These are phyloP conservation scores for Ettlia oleoabundans DNA, from an alignment of 139 green algal species.

Conservation along the genomic window DNA sequence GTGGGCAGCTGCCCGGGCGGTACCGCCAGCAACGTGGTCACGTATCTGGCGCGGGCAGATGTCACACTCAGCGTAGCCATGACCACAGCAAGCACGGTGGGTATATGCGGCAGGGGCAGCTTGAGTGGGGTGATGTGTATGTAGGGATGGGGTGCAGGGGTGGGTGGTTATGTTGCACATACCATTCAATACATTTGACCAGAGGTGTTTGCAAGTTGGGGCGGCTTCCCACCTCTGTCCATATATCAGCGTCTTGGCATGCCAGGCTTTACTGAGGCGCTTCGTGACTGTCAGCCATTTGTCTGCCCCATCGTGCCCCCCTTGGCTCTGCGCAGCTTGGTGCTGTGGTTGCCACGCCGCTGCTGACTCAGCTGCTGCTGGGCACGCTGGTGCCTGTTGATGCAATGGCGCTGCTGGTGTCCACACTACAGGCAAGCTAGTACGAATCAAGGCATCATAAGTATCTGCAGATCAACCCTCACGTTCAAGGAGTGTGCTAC, in stretches of 20 bases:
- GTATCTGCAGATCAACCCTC: no score
- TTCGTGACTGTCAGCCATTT: background rate
- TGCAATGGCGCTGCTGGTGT: slow-evolving; percentile 64
- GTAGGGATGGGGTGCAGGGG: no score
- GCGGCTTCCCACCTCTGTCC: no score
- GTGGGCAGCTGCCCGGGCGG: slow-evolving; percentile 70
- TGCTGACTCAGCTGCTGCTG: slow-evolving; percentile 72
- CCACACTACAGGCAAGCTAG: slow-evolving; percentile 58
- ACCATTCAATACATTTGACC: background rate
- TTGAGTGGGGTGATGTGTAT: no score
- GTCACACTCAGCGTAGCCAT: slow-evolving; percentile 39
- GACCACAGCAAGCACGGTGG: slow-evolving; percentile 54
- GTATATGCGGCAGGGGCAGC: no score
- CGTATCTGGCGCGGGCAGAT: slow-evolving; percentile 71
- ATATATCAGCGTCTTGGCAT: no score
- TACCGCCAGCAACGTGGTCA: slow-evolving; percentile 84
- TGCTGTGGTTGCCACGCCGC: slow-evolving; percentile 73
- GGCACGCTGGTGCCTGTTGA: slow-evolving; percentile 80
- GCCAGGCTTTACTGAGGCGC: no score
- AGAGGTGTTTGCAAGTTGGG: no score
- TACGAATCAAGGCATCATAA: no score
- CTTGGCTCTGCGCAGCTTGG: slow-evolving; percentile 43
- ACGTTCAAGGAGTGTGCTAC: background rate
- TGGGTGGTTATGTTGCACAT: no score
- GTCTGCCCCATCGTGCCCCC: background rate